A percentile compares a stretch with the other conserved stretches of the same genome.
Conservation (phyloP, 495 filamentous ascomycete species). For the Lichenothelia convexa region DNA sequence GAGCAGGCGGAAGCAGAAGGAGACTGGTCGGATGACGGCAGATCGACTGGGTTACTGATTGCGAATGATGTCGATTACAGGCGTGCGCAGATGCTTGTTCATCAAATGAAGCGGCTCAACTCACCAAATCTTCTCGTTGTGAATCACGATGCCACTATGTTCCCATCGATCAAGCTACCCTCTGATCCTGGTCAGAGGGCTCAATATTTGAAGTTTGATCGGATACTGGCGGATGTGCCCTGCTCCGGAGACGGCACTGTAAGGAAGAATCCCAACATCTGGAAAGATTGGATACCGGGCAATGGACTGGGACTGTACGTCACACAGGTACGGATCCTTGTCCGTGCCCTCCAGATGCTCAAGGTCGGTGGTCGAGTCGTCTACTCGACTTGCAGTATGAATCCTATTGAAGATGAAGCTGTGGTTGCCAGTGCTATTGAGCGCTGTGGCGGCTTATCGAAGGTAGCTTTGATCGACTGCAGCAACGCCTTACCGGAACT, state of each 20-base stretch:
- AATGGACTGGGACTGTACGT: constrained; percentile 70
- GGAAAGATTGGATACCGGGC: constrained; percentile 80
- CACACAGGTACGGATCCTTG: constrained; percentile 74
- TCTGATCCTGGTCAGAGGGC: constrained; percentile 35
- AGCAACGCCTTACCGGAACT: constrained; percentile 55
- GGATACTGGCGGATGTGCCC: constrained; percentile 89
- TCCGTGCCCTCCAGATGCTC: constrained; percentile 87
- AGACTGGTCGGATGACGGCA: constrained; percentile 56
- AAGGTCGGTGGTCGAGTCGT: constrained; percentile 88
- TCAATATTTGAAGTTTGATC: constrained; percentile 81
- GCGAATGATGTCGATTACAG: constrained; percentile 94
- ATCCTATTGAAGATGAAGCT: constrained; percentile 94
- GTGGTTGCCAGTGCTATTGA: constrained; percentile 73
- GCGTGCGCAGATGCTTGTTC: constrained; percentile 86
- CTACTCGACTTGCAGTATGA: constrained; percentile 97
- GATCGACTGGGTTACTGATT: constrained; percentile 77
- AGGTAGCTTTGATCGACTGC: constrained; percentile 71
- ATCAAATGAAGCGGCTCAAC: constrained; percentile 90
- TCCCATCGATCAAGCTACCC: constrained; percentile 70
- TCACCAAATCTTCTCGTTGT: constrained; percentile 95
- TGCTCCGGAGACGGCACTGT: constrained; percentile 90
- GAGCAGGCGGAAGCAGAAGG: constrained; percentile 30
- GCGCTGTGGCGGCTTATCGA: constrained; percentile 66
- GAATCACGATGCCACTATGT: constrained; percentile 95
- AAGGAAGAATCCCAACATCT: constrained; percentile 78